phyloP scores from a whole-genome alignment of 768 basidiomycete genomes.

The Daedalea quercina region DNA sequence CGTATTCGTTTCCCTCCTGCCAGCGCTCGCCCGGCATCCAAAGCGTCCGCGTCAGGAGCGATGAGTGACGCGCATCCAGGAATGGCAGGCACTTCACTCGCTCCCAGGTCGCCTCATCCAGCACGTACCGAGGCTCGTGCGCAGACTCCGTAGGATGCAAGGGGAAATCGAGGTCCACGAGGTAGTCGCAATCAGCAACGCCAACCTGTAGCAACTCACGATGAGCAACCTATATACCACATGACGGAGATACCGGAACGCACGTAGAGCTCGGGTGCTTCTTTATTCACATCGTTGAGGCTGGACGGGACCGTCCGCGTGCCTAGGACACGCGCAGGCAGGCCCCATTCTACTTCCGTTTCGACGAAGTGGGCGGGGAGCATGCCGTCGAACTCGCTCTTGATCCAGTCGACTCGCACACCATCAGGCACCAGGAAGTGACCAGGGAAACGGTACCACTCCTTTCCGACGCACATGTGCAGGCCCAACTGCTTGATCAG shows the following conservation, averaged over 20 bases:
- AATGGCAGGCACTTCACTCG: conserved; percentile 76
- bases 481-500: conserved; percentile 66
- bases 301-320: conserved; percentile 55
- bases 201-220: conserved; percentile 45
- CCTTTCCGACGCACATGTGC: conserved; percentile 82
- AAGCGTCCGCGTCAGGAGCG: conserved; percentile 64
- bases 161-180: conserved; percentile 89
- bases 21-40: conserved; percentile 74
- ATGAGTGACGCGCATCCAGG: conserved; percentile 74
- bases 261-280: conserved; percentile 76
- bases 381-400: conserved; percentile 86
- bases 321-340: conserved; percentile 52
- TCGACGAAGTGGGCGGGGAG: conserved; percentile 77
- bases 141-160: conserved; percentile 44
- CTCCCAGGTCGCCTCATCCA: conserved; percentile 68
- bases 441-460: conserved; percentile 94
- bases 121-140: conserved; percentile 77
- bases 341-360: conserved; percentile 22
- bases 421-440: conserved; percentile 84
- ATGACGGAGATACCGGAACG: conserved; percentile 21
- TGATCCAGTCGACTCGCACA: conserved; percentile 80
- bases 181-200: conserved; percentile 73
- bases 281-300: conserved; percentile 85
- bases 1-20: conserved; percentile 67
- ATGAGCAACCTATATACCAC: conserved; percentile 1